Conservation (phyloP, 2,329 filamentous ascomycete genomes). For the Cladophialophora exuberans region DNA sequence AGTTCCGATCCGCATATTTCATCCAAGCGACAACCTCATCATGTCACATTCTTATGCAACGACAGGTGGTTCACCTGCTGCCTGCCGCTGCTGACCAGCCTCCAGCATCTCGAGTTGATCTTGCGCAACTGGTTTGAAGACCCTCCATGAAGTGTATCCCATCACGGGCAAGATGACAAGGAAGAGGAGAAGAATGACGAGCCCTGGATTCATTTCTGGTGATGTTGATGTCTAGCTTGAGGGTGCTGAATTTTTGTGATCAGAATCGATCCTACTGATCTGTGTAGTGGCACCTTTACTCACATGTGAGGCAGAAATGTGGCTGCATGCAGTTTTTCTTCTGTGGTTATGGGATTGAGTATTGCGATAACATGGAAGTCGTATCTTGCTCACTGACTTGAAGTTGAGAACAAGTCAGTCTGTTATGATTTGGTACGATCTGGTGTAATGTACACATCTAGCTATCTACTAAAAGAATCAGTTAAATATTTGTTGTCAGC, state of each 20-base stretch:
- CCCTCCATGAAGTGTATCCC: slow-evolving; percentile 31
- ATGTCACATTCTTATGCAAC: background rate
- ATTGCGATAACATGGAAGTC: too few relatives aligned
- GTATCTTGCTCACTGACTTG: too few relatives aligned
- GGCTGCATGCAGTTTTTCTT: too few relatives aligned
- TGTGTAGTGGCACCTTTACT: too few relatives aligned
- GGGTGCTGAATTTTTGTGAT: background rate
- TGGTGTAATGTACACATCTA: too few relatives aligned
- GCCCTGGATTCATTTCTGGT: slow-evolving; percentile 30
- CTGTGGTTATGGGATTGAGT: too few relatives aligned
- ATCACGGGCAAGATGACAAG: slow-evolving; percentile 32
- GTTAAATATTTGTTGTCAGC: background rate
- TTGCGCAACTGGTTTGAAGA: slow-evolving; percentile 30
- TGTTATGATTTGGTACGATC: too few relatives aligned
- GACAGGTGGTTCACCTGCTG: slow-evolving; percentile 9
- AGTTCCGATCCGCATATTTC: background rate
- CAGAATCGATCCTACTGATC: background rate
- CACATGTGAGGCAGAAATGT: too few relatives aligned
- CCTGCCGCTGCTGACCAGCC: slow-evolving; percentile 28
- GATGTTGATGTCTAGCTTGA: background rate
- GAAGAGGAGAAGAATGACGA: slow-evolving; percentile 35
- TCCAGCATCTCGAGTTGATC: slow-evolving; percentile 30
- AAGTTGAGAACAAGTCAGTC: too few relatives aligned
- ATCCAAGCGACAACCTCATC: background rate
- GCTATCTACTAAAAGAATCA: background rate